Base-by-base conservation (phyloP, 208 protist genomes). In the Zelonia costaricensis region DNA sequence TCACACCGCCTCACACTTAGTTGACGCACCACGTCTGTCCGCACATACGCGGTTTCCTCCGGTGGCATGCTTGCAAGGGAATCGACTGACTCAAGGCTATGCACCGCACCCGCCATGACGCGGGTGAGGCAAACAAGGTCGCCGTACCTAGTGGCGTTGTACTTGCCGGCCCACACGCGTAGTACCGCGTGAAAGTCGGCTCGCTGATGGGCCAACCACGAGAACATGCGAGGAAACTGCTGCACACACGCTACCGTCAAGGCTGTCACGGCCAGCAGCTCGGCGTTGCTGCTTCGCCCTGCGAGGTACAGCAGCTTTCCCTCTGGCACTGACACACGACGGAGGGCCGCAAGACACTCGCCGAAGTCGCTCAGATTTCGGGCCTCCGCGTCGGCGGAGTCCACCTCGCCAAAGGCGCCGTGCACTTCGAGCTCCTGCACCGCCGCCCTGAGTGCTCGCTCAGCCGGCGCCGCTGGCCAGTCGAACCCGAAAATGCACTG, bases 251-350 rank as follows among this genome's bases (percentile, higher is more conserved):
- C 49, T 16, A 35, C 49, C 2, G 47, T 46, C 23, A 67, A 16
- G 4, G 60, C 60, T 2, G 48, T 27, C 12, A 67, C 52, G 1
- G 27, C 60, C 16, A 67, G 49, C 7, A 58, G 20, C 25, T 51
- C 35, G 25, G 6, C 31, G 36, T 31, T 58, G 1, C 40, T 40
- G 7, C 30, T 42, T 6, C 4, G 16, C 16, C 28, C 38, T 8
- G 60, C 60, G 0, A 40, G 28, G 60, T 52, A 67, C 3, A 67
- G 46, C 20, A 67, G 39, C 20, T 39, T 57, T 5, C 48, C 60
- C 3, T 51, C 27, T 20, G 60, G 28, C 5, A 67, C 47, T 2
- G 48, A 58, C 30, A 67, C 28, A 28, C 48, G n/a, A 2, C 27
- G 28, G 22, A 57, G 43, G 27, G 18, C 40, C 10, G 57, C 23